Conservation (phyloP, 2,329 filamentous ascomycete species). For the Aspergillus sp. region DNA sequence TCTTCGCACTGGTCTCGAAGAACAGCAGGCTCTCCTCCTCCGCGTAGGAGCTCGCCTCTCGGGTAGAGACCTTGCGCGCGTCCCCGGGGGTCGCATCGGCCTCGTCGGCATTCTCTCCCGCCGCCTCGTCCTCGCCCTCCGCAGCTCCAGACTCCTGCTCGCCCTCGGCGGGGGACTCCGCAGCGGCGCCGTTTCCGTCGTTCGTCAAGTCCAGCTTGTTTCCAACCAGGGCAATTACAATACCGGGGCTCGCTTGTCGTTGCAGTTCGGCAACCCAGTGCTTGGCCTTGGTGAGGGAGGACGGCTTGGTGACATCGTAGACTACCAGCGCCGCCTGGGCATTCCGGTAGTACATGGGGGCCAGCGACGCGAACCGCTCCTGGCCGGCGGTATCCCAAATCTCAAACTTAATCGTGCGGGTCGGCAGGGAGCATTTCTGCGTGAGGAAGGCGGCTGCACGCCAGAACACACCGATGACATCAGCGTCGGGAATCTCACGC, state of each 20-base stretch:
- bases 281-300: slow-evolving; percentile 92
- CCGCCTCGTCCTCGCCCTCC: slow-evolving; percentile 40
- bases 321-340: slow-evolving; percentile 96
- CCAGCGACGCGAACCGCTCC: slow-evolving; percentile 92
- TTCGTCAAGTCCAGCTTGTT: slow-evolving; percentile 92
- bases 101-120: slow-evolving; percentile 50
- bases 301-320: slow-evolving; percentile 97
- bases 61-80: slow-evolving; percentile 83
- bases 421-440: slow-evolving; percentile 96
- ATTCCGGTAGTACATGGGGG: slow-evolving; percentile 99
- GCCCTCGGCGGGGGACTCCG: slow-evolving; percentile 29
- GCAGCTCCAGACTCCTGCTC: slow-evolving; percentile 35
- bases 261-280: slow-evolving; percentile 99
- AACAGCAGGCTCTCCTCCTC: slow-evolving; percentile 93
- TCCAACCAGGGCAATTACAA: slow-evolving; percentile 93
- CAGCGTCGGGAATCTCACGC: slow-evolving; percentile 2
- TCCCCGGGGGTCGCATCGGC: slow-evolving; percentile 65
- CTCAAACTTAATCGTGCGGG: slow-evolving; percentile 73
- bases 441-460: slow-evolving; percentile 86
- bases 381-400: slow-evolving; percentile 99
- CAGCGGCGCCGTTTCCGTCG: slow-evolving; percentile 47
- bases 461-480: slow-evolving; percentile 11
- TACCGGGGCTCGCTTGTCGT: slow-evolving; percentile 90
- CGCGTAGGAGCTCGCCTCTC: slow-evolving; percentile 87
- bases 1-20: slow-evolving; percentile 98